These are phyloP conservation scores for Podospora tetraspora DNA, from an alignment of 495 filamentous ascomycete genomes.

Conservation along the genomic window DNA sequence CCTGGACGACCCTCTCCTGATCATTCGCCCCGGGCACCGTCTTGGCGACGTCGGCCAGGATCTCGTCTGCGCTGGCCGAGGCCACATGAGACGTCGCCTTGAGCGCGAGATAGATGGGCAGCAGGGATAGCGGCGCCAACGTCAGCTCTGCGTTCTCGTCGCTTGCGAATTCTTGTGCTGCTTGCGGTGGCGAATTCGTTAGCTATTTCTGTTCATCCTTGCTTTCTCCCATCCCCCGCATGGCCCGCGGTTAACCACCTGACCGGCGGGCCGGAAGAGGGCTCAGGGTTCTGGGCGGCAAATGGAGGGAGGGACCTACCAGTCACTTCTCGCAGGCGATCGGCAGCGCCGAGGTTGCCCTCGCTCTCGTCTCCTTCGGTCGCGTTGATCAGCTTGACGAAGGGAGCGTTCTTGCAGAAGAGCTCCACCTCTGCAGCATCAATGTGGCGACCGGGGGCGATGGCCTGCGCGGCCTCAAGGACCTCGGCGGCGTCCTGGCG, in stretches of 20 bases:
- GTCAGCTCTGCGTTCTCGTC: slow-evolving; percentile 40
- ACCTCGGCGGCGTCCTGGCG: slow-evolving; percentile 76
- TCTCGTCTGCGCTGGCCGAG: slow-evolving; percentile 43
- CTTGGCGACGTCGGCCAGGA: slow-evolving; percentile 32
- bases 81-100: slow-evolving; percentile 45
- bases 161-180: slow-evolving; percentile 35
- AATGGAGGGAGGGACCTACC: slow-evolving; percentile 25
- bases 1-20: slow-evolving; percentile 45
- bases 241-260: slow-evolving; percentile 1
- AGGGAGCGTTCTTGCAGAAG: slow-evolving; percentile 93
- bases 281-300: not conserved
- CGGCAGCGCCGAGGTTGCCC: slow-evolving; percentile 13
- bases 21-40: slow-evolving; percentile 41
- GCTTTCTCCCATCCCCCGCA: not conserved
- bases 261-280: not conserved
- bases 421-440: slow-evolving; percentile 75
- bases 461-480: slow-evolving; percentile 56
- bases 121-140: slow-evolving; percentile 54
- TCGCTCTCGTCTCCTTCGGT: slow-evolving; percentile 21
- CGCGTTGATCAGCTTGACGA: slow-evolving; percentile 75
- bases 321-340: slow-evolving; percentile 28
- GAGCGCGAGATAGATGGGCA: slow-evolving; percentile 74
- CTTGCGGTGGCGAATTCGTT: slow-evolving; percentile 17
- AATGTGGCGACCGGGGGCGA: slow-evolving; percentile 51
- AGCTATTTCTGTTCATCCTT: slow-evolving; percentile 6